A percentile compares a stretch with the other conserved stretches of the same genome.
Evolutionary conservation across 164 flowering plant species (phyloP).

Genomic region (Piper betle): DNA sequence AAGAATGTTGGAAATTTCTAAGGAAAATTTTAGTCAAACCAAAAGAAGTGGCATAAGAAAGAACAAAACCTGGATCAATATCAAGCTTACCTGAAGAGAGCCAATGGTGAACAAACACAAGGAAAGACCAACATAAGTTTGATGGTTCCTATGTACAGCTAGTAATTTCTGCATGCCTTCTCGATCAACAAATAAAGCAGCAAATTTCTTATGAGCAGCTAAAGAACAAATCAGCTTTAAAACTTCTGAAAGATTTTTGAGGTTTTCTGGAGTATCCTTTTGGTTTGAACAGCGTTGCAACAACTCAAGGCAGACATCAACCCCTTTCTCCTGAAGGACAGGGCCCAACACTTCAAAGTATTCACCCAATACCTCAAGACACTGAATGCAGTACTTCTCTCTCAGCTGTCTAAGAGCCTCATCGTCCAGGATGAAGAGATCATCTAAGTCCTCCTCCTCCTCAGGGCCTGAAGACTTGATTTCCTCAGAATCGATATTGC

Average conservation of each 20-base stretch:
- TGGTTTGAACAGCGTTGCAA: conserved; percentile 41
- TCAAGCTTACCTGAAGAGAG: conserved; percentile 75
- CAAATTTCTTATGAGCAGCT: conserved; percentile 92
- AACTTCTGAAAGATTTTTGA: conserved; percentile 57
- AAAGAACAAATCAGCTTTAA: conserved; percentile 83
- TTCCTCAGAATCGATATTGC: conserved; percentile 20
- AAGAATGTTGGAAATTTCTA: too few relatives aligned
- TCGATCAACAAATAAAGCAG: conserved; percentile 90
- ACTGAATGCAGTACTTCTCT: conserved; percentile 83
- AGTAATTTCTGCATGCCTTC: conserved; percentile 92
- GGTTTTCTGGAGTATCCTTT: conserved; percentile 30
- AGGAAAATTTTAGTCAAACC: neutral
- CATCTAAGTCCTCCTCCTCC: conserved; percentile 50
- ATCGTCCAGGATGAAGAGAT: conserved; percentile 41
- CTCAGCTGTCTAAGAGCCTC: conserved; percentile 55
- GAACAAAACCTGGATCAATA: neutral
- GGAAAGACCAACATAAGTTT: conserved; percentile 81
- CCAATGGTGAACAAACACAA: conserved; percentile 91
- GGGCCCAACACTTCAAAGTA: conserved; percentile 98
- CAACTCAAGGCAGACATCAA: conserved; percentile 83
- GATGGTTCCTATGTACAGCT: conserved; percentile 55
- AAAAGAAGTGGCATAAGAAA: neutral
- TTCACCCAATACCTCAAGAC: conserved; percentile 80
- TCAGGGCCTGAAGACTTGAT: conserved; percentile 26
- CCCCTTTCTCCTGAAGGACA: conserved; percentile 92